Evolutionary conservation across 345 rosid genomes (phyloP), one percentile per base, ranked within the genome.

Genomic region (Populus simonii): DNA sequence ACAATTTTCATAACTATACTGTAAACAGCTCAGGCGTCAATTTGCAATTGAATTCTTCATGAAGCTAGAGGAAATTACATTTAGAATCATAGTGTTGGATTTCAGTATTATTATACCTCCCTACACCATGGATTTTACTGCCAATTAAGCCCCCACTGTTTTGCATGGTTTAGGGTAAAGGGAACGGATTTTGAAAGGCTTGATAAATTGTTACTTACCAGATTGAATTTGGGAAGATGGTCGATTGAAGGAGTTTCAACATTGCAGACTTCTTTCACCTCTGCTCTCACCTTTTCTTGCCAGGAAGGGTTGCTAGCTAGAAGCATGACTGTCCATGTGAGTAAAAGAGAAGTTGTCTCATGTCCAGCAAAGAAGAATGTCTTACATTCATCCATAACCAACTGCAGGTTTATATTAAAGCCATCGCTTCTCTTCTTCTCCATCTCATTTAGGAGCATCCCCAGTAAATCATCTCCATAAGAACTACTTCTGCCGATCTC

Each of bases 311-410:
- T 89, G 80, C 87, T 88, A 27, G 97, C 97, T 0, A 96, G 88
- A 20, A 96, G 90, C 98, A 96, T 93, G 70, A 88, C 81, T 5
- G 98, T 91, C 99, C 99, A 96, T 2, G 99, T 96, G 63, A 96
- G 94, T 59, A 93, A 83, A 38, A 92, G 88, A 33, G 99, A 87
- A 5, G 98, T 92, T 16, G 99, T 93, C 83, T 96, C 99, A 72
- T 96, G 98, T 47, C 99, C 99, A 7, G 97, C 95, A 70, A 96
- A 96, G 87, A 93, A 93, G 86, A 96, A 93, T 38, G 99, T 96
- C 67, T 96, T 96, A 89, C 97, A 92, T 70, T 93, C 97, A 70
- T 96, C 99, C 99, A 96, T 93, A 49, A 96, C 89, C 84, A 93
- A 53, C 78, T 93, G 99, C n/a, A 89, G 76, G 74, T 89, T 88